phyloP scores from a whole-genome alignment of 371 early-diverging fungal species.

The Lichtheimia hyalospora region DNA sequence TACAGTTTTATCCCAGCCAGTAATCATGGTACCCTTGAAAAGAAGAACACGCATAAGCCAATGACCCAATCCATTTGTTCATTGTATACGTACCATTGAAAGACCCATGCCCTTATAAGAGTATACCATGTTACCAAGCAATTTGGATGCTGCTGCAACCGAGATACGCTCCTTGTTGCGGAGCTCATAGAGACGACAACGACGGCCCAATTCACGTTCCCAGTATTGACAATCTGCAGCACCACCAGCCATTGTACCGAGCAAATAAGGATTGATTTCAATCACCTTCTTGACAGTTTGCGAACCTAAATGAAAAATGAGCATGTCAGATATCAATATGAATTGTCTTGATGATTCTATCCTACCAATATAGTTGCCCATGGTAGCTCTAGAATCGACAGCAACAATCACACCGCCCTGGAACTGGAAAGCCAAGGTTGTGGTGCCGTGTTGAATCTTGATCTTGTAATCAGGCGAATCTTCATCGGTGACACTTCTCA shows the following conservation, averaged over 20 bases:
- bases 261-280: slow-evolving; percentile 98
- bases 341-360: background rate
- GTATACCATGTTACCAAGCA: slow-evolving; percentile 96
- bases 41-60: background rate
- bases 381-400: slow-evolving; percentile 99
- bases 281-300: slow-evolving; percentile 99
- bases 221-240: slow-evolving; percentile 99
- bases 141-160: slow-evolving; percentile 98
- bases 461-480: slow-evolving; percentile 65
- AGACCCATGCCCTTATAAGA: slow-evolving; percentile 99
- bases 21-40: slow-evolving; percentile 96
- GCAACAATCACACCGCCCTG: slow-evolving; percentile 98
- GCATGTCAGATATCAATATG: background rate
- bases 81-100: slow-evolving; percentile 73
- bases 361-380: slow-evolving; percentile 96
- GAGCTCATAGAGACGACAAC: slow-evolving; percentile 96
- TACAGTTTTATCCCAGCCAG: slow-evolving; percentile 98
- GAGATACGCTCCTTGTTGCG: slow-evolving; percentile 98
- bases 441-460: slow-evolving; percentile 98
- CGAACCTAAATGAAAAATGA: slow-evolving; percentile 69
- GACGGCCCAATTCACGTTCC: slow-evolving; percentile 98
- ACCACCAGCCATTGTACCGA: slow-evolving; percentile 99
- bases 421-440: slow-evolving; percentile 99
- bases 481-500: slow-evolving; percentile 63
- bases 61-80: background rate